Percentiles rank a stretch among this genome's conserved stretches.
Conservation (phyloP, 1,284 basidiomycete genomes). For the Heterobasidion occidentale region DNA sequence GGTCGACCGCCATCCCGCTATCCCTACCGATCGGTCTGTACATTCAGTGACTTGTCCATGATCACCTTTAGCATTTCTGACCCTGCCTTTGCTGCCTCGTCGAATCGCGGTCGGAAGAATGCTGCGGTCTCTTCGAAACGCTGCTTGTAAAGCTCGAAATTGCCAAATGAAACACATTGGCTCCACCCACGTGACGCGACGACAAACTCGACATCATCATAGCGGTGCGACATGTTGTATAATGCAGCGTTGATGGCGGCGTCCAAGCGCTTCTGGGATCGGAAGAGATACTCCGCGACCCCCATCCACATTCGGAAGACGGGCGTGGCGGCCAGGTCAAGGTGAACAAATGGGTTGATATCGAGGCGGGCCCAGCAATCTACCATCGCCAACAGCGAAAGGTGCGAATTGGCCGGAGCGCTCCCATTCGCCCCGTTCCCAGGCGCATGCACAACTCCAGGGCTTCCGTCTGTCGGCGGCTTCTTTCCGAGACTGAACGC, state of each 20-base stretch:
- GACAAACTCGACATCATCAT: conserved; percentile 92
- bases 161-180: conserved; percentile 89
- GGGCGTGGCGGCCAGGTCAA: conserved; percentile 92
- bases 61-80: conserved; percentile 91
- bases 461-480: conserved; percentile 12
- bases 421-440: not conserved
- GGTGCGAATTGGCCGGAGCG: conserved; percentile 74
- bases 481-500: conserved; percentile 75
- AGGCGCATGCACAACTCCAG: not conserved
- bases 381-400: conserved; percentile 96
- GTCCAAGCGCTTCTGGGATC: conserved; percentile 53
- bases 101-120: conserved; percentile 88
- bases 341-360: conserved; percentile 89
- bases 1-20: too few relatives aligned
- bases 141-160: conserved; percentile 82
- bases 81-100: conserved; percentile 78
- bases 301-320: conserved; percentile 97
- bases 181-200: conserved; percentile 96
- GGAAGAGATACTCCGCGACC: conserved; percentile 93
- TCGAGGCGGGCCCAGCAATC: conserved; percentile 91
- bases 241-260: conserved; percentile 74
- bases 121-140: conserved; percentile 76
- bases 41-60: conserved; percentile 37
- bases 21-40: too few relatives aligned
- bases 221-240: conserved; percentile 75